Evolutionary conservation across 2,329 filamentous ascomycete genomes (phyloP), one percentile per base, ranked within the genome.

Genomic region (Monosporascus sp.): DNA sequence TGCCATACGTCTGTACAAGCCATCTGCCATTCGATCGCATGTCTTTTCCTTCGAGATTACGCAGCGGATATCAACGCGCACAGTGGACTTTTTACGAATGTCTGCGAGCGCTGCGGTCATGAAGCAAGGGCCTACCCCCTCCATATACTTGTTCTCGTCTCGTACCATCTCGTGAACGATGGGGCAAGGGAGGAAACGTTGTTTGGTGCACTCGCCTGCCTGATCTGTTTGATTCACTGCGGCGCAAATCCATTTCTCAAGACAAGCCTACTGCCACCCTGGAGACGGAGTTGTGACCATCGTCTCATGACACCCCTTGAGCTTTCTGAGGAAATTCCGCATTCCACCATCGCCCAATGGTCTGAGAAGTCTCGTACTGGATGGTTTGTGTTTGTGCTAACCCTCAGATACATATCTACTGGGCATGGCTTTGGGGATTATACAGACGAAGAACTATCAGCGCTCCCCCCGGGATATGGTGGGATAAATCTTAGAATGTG

Each of bases 1-100:
- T 76, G 73, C 51, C 71, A 76, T 51, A 74, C 71, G 6, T 72
- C 72, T 1, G 60, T 64, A 6, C 71, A 73, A 59, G 62, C 70
- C 0, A 63, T 75, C 6, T 71, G 65, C 24, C 68, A 75, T 54
- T 66, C 53, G 37, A 69, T 74, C 37, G 48, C 53, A 8, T 24
- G n/a, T 5, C 56, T 71, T 2, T 70, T 64, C 18, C 26, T 3
- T 3, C 2, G 8, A 7, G 0, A 26, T 1, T 52, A 18, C 15
- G 37, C 50, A n/a, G 53, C 55, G 1, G 26, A 52, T 9, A 55
- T 63, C 40, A 56, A 64, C 41, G 54, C 31, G 2, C 40, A 17
- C 3, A 64, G 60, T 38, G 58, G 59, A 3, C 38, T 64, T 14
- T 64, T 60, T 37, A 52, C 66, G 57, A 60, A 61, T 48, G 49